Base-by-base conservation (phyloP, 441 rosid genomes). In the Aleurites moluccanus region DNA sequence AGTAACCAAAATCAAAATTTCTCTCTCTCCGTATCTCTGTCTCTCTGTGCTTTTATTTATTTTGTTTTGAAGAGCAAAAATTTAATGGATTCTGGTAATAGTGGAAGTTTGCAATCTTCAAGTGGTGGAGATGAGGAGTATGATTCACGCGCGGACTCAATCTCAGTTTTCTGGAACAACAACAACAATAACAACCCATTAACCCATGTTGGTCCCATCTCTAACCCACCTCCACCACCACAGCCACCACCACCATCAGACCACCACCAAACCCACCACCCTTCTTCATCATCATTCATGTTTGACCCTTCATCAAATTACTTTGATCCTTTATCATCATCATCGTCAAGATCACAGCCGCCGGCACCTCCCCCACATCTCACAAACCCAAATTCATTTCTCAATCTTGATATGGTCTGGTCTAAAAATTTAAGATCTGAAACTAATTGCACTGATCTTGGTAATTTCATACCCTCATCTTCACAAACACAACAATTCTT, bases 41-140 rank as follows among this genome's bases (percentile, higher is more conserved):
- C 55, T 66, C 6, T 56, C 13, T 21, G 8, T 55, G 65, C 38
- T 33, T 10, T 42, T 56, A 30, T 30, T 30, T 30, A 30, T 30
- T 30, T 56, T 64, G 3, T 21, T 10, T 47, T 25, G 13, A 27
- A 42, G 33, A 30, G 33, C 3, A 30, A 30, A 30, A 30, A 30
- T 30, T 30, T 30, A 30, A 92, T 92, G 98, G 94, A 91, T 81
- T 92, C 93, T 28, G 81, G 88, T 71, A 88, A 92, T 55, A 91
- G 94, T 60, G 88, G 94, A 70, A 91, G 93, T 76, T 69, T 86
- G 77, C 95, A 90, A 50, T 89, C 94, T 45, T 86, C 97, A 49
- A 89, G 93, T 45, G 94, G 87, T 18, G 90, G 83, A 38, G 92
- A 86, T 57, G 91, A 88, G 5, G 93, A 90, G 72, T 88, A 83